Evolutionary conservation across 441 rosid species (phyloP).

Genomic region (Pelargonium australe): DNA sequence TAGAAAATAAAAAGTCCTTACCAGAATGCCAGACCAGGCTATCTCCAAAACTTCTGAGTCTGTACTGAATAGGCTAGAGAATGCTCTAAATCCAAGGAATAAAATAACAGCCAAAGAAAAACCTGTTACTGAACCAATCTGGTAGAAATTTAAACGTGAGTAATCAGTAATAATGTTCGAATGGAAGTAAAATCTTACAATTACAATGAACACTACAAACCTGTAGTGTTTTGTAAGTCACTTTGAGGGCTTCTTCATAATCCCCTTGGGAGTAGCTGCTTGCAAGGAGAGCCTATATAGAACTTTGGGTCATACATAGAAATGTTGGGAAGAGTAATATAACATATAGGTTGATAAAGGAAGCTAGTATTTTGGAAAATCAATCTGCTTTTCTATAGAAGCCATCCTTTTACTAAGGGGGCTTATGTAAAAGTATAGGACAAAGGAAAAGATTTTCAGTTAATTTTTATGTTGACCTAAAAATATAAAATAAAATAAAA

Average conservation of each 20-base stretch:
- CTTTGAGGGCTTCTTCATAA: constrained; percentile 61
- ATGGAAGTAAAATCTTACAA: constrained; percentile 10
- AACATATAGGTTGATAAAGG: background rate
- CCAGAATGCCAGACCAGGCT: constrained; percentile 68
- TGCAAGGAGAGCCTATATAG: constrained; percentile 78
- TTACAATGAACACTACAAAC: constrained; percentile 30
- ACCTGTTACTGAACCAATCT: constrained; percentile 80
- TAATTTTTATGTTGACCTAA: too few relatives aligned
- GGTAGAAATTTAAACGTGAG: constrained; percentile 22
- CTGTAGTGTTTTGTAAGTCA: constrained; percentile 57
- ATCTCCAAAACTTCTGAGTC: constrained; percentile 76
- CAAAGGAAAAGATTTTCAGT: too few relatives aligned
- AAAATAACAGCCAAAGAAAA: constrained; percentile 57
- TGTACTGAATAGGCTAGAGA: constrained; percentile 61
- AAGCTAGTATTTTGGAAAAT: background rate
- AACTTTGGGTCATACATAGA: background rate
- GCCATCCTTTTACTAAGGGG: too few relatives aligned
- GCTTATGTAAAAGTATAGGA: too few relatives aligned
- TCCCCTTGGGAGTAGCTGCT: constrained; percentile 59
- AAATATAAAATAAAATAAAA: too few relatives aligned
- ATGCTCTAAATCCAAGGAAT: constrained; percentile 64
- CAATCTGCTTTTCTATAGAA: too few relatives aligned
- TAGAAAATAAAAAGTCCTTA: constrained; percentile 27
- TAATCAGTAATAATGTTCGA: background rate
- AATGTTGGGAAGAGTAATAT: background rate